A percentile compares a stretch with the other conserved stretches of the same genome.
phyloP scores from a whole-genome alignment of 106 monocot species.

The Dioscorea dumetorum region DNA sequence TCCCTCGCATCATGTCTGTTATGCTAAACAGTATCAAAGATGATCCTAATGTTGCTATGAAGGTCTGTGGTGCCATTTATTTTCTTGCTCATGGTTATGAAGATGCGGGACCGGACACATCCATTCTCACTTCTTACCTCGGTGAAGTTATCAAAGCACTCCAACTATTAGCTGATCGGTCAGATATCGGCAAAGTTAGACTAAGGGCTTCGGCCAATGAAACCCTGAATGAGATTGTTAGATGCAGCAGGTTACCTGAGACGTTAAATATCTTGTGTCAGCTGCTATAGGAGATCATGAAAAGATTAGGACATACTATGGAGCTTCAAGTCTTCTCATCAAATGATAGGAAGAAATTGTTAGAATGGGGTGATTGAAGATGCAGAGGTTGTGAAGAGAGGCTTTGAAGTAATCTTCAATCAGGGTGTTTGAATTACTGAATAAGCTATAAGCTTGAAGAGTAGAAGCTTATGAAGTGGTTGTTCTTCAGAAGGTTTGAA shows the following conservation, averaged over 20 bases:
- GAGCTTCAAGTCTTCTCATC: slow-evolving; percentile 43
- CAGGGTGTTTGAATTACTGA: no score
- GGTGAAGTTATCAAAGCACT: slow-evolving; percentile 49
- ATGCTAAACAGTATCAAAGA: slow-evolving; percentile 48
- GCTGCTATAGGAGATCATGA: slow-evolving; percentile 46
- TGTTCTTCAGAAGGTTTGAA: no score
- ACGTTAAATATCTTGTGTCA: slow-evolving; percentile 34
- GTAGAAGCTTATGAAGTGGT: no score
- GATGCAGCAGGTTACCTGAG: slow-evolving; percentile 36
- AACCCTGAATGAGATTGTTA: slow-evolving; percentile 51
- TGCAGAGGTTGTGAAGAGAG: no score
- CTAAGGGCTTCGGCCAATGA: slow-evolving; percentile 72
- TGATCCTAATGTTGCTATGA: slow-evolving; percentile 72
- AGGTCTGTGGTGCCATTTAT: slow-evolving; percentile 62
- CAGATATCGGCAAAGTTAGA: slow-evolving; percentile 36
- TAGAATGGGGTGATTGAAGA: no score
- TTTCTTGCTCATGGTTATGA: slow-evolving; percentile 81
- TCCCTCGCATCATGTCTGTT: slow-evolving; percentile 36
- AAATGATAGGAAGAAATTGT: slow-evolving; percentile 47
- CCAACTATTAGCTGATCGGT: slow-evolving; percentile 52
- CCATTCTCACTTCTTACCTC: slow-evolving; percentile 40
- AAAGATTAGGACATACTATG: slow-evolving; percentile 26
- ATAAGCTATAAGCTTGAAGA: no score
- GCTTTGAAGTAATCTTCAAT: no score
- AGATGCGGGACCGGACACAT: slow-evolving; percentile 23